A percentile compares a stretch with the other conserved stretches of the same genome.
phyloP scores from a whole-genome alignment of 441 rosid species.

The Lepidium campestre region DNA sequence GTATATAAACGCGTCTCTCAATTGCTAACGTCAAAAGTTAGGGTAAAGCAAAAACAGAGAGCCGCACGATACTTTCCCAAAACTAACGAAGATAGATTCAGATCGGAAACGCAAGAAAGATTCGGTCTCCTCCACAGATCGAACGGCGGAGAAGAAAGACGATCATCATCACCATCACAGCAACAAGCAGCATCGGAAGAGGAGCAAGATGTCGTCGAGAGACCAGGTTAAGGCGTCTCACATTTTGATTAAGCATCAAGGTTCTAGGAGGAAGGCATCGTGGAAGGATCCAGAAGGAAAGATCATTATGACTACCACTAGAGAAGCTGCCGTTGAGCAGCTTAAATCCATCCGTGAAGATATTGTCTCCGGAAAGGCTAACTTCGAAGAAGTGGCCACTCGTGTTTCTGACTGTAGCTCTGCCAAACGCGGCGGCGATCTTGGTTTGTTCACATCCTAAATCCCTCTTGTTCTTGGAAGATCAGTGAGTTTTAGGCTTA shows the following conservation, averaged over 20 bases:
- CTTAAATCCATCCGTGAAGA: conserved; percentile 73
- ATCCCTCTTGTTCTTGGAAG: background rate
- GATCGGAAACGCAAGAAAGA: conserved; percentile 65
- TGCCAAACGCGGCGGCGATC: conserved; percentile 96
- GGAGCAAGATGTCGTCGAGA: conserved; percentile 55
- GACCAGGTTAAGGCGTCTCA: conserved; percentile 80
- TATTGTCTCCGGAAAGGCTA: conserved; percentile 67
- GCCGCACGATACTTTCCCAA: conserved; percentile 12
- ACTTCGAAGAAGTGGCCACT: conserved; percentile 72
- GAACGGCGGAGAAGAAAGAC: conserved; percentile 26
- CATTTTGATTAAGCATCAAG: conserved; percentile 85
- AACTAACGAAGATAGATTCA: conserved; percentile 49
- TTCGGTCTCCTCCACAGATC: conserved; percentile 55
- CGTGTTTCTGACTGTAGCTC: conserved; percentile 90
- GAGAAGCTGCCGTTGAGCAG: conserved; percentile 68
- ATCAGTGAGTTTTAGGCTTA: background rate
- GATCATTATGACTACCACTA: conserved; percentile 54
- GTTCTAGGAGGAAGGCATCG: conserved; percentile 84
- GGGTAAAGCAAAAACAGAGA: background rate
- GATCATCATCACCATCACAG: conserved; percentile 3
- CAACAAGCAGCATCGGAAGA: conserved; percentile 33
- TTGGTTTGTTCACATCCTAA: conserved; percentile 43
- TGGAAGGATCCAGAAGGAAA: conserved; percentile 97
- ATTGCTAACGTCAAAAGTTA: background rate
- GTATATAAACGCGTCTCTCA: background rate